Percentiles rank a stretch among this genome's conserved stretches.
Conservation (phyloP, 2,329 filamentous ascomycete genomes). For the Elsinoe necatrix region DNA sequence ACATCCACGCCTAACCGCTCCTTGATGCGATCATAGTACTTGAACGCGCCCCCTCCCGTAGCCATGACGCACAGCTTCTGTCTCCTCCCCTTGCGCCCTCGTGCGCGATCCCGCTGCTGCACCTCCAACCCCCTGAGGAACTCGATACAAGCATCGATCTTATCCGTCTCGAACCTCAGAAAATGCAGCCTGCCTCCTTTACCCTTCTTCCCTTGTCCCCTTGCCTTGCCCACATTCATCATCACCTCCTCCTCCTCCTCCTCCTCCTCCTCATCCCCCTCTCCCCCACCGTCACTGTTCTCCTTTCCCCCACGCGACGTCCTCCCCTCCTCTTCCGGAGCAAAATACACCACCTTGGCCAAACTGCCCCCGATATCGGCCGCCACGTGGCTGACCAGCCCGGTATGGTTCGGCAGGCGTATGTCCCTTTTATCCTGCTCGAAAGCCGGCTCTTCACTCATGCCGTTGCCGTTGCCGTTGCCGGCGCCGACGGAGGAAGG, state of each 20-base stretch:
- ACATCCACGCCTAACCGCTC: slow-evolving; percentile 80
- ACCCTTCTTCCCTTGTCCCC: slow-evolving; percentile 51
- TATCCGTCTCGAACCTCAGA: slow-evolving; percentile 89
- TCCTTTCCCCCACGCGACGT: too few species aligned
- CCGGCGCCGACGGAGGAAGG: slow-evolving; percentile 16
- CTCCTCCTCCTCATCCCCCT: background rate
- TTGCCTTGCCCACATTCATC: slow-evolving; percentile 29
- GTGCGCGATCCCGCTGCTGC: slow-evolving; percentile 49
- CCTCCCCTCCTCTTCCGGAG: slow-evolving; percentile 53
- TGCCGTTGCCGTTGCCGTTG: too few species aligned
- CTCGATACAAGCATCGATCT: slow-evolving; percentile 85
- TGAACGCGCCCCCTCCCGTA: slow-evolving; percentile 90
- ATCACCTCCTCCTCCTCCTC: background rate
- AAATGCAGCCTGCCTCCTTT: slow-evolving; percentile 90
- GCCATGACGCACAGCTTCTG: slow-evolving; percentile 81
- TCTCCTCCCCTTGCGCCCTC: slow-evolving; percentile 19
- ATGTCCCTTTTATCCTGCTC: slow-evolving; percentile 83
- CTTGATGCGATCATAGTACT: slow-evolving; percentile 88
- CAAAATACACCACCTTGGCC: slow-evolving; percentile 96
- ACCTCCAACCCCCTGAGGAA: slow-evolving; percentile 81
- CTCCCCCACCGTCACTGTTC: background rate
- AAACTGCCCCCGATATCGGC: slow-evolving; percentile 96
- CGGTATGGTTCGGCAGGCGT: slow-evolving; percentile 88
- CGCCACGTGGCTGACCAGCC: slow-evolving; percentile 91
- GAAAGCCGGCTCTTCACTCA: slow-evolving; percentile 44